Evolutionary conservation across 805 yeast species (phyloP).

Genomic region (Priceomyces melissophilus): DNA sequence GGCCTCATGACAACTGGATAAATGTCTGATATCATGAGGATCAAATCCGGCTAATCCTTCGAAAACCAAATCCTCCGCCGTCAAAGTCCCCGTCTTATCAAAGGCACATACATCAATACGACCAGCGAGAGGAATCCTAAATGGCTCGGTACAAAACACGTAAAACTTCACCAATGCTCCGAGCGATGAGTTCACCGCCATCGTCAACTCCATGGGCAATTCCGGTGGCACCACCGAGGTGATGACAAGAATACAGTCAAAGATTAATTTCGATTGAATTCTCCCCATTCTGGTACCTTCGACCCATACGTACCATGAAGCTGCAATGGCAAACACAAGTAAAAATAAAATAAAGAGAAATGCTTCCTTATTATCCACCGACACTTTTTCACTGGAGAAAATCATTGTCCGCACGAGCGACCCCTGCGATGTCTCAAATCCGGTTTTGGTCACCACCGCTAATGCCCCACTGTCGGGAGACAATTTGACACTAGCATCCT

Average conservation of each 20-base stretch:
- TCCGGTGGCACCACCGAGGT: constrained; percentile 99
- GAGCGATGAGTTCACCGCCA: constrained; percentile 94
- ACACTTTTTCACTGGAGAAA: constrained; percentile 92
- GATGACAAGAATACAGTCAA: constrained; percentile 92
- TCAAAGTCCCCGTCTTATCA: constrained; percentile 96
- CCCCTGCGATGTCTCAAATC: constrained; percentile 98
- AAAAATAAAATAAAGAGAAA: constrained; percentile 87
- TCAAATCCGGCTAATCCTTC: constrained; percentile 92
- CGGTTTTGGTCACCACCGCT: constrained; percentile 87
- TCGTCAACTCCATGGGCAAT: constrained; percentile 96
- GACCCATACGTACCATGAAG: constrained; percentile 97
- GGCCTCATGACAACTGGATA: constrained; percentile 56
- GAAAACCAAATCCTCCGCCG: constrained; percentile 93
- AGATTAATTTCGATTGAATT: constrained; percentile 84
- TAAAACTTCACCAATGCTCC: constrained; percentile 83
- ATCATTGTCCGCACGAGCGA: constrained; percentile 97
- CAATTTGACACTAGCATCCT: constrained; percentile 44
- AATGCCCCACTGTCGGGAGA: constrained; percentile 93
- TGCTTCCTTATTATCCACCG: constrained; percentile 94
- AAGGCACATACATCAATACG: constrained; percentile 98
- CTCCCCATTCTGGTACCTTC: constrained; percentile 97
- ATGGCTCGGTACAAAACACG: constrained; percentile 97
- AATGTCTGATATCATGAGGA: constrained; percentile 48
- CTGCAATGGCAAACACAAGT: constrained; percentile 87
- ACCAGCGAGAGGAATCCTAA: constrained; percentile 96